phyloP scores from a whole-genome alignment of 169 alveolate species.

The Neospora caninum region DNA sequence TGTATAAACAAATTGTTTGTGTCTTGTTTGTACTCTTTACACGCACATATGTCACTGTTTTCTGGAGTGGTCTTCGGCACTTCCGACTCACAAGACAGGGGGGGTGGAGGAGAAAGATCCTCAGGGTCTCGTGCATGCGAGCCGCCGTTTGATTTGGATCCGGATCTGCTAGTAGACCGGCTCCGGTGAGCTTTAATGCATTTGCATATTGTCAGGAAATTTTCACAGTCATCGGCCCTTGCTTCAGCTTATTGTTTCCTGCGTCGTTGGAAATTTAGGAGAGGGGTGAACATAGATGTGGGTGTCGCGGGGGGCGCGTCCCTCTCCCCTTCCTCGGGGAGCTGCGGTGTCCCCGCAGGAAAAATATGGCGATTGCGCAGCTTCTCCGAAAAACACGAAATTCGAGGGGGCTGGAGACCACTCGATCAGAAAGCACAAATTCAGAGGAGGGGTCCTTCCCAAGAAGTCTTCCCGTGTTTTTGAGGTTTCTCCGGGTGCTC shows the following conservation, averaged over 20 bases:
- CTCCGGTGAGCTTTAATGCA: too few relatives aligned
- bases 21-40: too few relatives aligned
- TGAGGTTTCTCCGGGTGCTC: background rate
- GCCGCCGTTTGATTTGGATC: background rate
- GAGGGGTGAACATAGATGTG: background rate
- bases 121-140: background rate
- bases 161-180: too few relatives aligned
- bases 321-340: background rate
- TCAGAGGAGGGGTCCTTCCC: background rate
- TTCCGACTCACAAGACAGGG: background rate
- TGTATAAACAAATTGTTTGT: too few relatives aligned
- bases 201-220: background rate
- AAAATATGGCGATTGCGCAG: too few relatives aligned
- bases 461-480: background rate
- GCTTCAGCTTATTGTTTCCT: background rate
- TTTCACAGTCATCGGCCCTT: background rate
- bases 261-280: background rate
- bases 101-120: background rate
- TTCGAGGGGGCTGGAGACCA: too few relatives aligned
- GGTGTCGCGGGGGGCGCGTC: conserved; percentile 15
- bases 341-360: background rate
- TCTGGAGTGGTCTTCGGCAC: too few relatives aligned
- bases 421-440: background rate
- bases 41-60: too few relatives aligned
- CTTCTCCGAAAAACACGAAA: background rate